phyloP scores from a whole-genome alignment of 352 stramenopile species.

The Halophytophthora polymorphica region DNA sequence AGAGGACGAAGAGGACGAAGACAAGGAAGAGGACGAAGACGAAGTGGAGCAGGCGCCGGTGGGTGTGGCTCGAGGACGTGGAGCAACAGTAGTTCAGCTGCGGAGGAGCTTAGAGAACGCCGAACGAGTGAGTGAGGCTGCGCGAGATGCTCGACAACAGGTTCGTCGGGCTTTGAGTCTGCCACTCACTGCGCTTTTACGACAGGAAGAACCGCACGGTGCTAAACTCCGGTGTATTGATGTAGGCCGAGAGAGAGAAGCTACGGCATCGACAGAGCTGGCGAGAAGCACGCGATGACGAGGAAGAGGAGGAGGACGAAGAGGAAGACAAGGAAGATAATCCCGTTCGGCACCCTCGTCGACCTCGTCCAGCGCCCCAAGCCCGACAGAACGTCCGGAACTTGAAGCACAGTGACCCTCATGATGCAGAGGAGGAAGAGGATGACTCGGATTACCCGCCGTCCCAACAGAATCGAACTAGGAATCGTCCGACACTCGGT shows the following conservation, averaged over 20 bases:
- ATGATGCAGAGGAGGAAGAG: slow-evolving; percentile 11
- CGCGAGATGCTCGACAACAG: slow-evolving; percentile 30
- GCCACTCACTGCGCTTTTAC: neutral
- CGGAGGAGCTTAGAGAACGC: slow-evolving; percentile 41
- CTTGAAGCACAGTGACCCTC: neutral
- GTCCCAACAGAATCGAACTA: too few relatives aligned
- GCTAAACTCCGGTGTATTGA: neutral
- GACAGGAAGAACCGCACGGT: neutral
- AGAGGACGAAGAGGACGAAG: slow-evolving; percentile 7
- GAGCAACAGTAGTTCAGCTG: slow-evolving; percentile 35
- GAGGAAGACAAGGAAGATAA: slow-evolving; percentile 11
- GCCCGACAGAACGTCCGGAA: too few relatives aligned
- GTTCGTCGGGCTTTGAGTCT: slow-evolving; percentile 10
- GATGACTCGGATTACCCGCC: neutral
- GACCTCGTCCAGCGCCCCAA: neutral
- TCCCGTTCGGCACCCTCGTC: neutral
- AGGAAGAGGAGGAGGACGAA: slow-evolving; percentile 4
- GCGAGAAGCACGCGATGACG: slow-evolving; percentile 6
- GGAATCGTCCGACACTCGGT: too few relatives aligned
- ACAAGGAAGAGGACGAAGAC: slow-evolving; percentile 13
- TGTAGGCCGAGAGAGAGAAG: slow-evolving; percentile 22
- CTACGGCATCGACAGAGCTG: slow-evolving; percentile 13
- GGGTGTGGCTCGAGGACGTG: slow-evolving; percentile 13
- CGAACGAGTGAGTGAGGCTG: slow-evolving; percentile 34
- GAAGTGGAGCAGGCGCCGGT: slow-evolving; percentile 14